Conservation (phyloP, 2,329 filamentous ascomycete species). For the Aspergillus ustus region DNA sequence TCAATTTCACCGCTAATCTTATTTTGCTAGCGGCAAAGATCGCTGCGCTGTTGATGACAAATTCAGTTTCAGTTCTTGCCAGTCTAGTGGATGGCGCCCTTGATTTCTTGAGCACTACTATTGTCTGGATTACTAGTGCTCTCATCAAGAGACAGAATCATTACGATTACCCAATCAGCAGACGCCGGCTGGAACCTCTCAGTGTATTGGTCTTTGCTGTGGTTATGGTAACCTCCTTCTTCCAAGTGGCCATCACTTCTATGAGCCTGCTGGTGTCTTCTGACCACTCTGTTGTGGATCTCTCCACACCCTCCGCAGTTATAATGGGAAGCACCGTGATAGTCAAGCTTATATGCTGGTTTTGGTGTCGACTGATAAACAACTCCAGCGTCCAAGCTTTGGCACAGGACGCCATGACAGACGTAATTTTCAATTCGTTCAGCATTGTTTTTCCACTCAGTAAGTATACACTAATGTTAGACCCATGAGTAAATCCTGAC, state of each 20-base stretch:
- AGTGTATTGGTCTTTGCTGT: slow-evolving; percentile 70
- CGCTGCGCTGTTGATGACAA: slow-evolving; percentile 75
- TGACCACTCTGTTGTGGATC: slow-evolving; percentile 69
- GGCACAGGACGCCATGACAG: slow-evolving; percentile 70
- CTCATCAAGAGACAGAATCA: slow-evolving; percentile 64
- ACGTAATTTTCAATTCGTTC: slow-evolving; percentile 89
- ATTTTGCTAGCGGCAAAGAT: slow-evolving; percentile 77
- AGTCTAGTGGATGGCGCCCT: slow-evolving; percentile 70
- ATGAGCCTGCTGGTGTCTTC: slow-evolving; percentile 62
- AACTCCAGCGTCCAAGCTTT: slow-evolving; percentile 86
- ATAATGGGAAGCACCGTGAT: slow-evolving; percentile 84
- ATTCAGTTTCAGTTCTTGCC: slow-evolving; percentile 67
- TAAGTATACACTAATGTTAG: slow-evolving; percentile 20
- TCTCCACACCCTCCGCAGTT: slow-evolving; percentile 71
- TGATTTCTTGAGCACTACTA: slow-evolving; percentile 67
- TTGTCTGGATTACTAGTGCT: slow-evolving; percentile 65
- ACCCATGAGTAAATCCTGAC: neutral
- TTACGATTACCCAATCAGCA: slow-evolving; percentile 67
- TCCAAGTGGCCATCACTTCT: slow-evolving; percentile 65
- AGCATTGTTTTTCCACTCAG: slow-evolving; percentile 83
- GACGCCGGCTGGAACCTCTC: slow-evolving; percentile 66
- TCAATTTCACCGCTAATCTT: slow-evolving; percentile 80
- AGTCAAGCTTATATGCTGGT: slow-evolving; percentile 81
- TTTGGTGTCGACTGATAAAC: slow-evolving; percentile 84
- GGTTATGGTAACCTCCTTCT: slow-evolving; percentile 68